Base-by-base conservation (phyloP, 176 grass and related monocot genomes). In the Oryza nivara region DNA sequence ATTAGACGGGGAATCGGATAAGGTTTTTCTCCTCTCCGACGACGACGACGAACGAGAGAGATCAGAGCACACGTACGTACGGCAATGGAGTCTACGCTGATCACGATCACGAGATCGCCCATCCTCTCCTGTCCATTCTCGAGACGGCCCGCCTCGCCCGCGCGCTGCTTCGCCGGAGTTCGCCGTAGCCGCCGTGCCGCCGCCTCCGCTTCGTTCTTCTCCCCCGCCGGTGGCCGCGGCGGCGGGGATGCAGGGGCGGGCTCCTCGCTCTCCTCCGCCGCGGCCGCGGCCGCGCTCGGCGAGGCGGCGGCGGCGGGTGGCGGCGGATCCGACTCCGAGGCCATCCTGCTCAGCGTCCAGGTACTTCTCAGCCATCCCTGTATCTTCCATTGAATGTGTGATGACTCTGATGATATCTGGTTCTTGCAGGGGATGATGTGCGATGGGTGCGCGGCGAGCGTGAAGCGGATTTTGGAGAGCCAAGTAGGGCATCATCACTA, bases 391-490 rank as follows among this genome's bases (percentile, higher is more conserved):
- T 61, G 58, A 22, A 22, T n/a, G 20, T 10, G 58, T 23, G 58
- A 23, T 9, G 56, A 32, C 30, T 0, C n/a, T 75, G 47, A 19
- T 82, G 12, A 13, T 76, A 56, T 72, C 3, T 72, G 43, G 2
- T 16, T 73, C 43, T 70, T 49, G 58, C 89, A 98, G 89, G 93
- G 96, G 1, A 98, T 98, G 93, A 88, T 88, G 65, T 98, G 96
- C 19, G 93, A 92, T 54, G 96, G 96, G 74, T 98, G 96, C 76
- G 91, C 96, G 5, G 79, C 89, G 2, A 98, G 96, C 52, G 93
- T 98, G 85, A 95, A 93, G 66, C 78, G 91, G 60, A 98, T 98
- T 46, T 82, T 98, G 74, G 96, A 98, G 69, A 92, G 91, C 77
- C 96, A 89, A 70, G 96, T 98, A 72, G 72, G 46, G 2, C 23